Conservation (phyloP, 1,139 yeast genomes). For the Candida sanyaensis region DNA sequence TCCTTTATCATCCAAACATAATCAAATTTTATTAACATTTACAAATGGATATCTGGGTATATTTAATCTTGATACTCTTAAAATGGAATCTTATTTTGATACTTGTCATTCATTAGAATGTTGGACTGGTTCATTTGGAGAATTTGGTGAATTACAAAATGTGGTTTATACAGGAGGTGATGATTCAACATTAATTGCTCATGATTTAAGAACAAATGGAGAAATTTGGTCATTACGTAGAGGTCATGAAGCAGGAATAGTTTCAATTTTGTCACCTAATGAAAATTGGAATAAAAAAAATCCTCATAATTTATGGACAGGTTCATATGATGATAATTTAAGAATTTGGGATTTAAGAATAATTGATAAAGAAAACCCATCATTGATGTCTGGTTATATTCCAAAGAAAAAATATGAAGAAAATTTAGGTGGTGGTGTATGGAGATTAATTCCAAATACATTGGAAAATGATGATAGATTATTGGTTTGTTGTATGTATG, state of each 20-base stretch:
- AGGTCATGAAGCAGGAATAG: constrained; percentile 85
- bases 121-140: constrained; percentile 85
- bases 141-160: constrained; percentile 49
- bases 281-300: constrained; percentile 39
- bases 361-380: constrained; percentile 37
- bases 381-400: constrained; percentile 45
- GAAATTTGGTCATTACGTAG: constrained; percentile 59
- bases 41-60: constrained; percentile 57
- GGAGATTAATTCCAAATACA: constrained; percentile 80
- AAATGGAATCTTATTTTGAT: constrained; percentile 17
- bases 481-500: constrained; percentile 90
- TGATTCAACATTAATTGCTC: constrained; percentile 74
- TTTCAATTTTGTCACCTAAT: constrained; percentile 62
- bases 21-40: constrained; percentile 47
- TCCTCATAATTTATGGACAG: constrained; percentile 74
- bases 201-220: constrained; percentile 57
- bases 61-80: constrained; percentile 25
- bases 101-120: constrained; percentile 71
- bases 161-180: constrained; percentile 91
- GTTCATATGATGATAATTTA: constrained; percentile 85
- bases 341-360: constrained; percentile 70
- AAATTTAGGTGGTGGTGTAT: constrained; percentile 89
- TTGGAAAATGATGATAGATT: constrained; percentile 50
- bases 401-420: constrained; percentile 47
- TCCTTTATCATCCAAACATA: constrained; percentile 27